phyloP scores from a whole-genome alignment of 768 basidiomycete species.

The Hebeloma cylindrosporum region DNA sequence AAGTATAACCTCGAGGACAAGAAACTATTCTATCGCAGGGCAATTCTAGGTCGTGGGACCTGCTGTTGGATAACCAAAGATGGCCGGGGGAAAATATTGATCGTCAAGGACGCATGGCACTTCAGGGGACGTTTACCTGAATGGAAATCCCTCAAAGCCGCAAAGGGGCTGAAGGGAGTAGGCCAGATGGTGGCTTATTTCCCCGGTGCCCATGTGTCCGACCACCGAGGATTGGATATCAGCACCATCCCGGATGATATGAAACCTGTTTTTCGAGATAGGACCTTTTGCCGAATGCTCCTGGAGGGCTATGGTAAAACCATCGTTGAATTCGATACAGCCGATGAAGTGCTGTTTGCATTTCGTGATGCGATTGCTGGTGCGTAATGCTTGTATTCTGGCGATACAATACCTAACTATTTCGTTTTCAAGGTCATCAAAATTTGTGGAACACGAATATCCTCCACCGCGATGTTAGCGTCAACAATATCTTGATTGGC shows the following conservation, averaged over 20 bases:
- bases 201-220: background rate
- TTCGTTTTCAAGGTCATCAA: conserved; percentile 1
- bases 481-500: conserved; percentile 7
- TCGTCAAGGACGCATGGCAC: conserved; percentile 25
- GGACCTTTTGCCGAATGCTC: conserved; percentile 11
- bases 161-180: conserved; percentile 14
- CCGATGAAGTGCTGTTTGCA: conserved; percentile 11
- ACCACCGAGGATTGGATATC: conserved; percentile 1
- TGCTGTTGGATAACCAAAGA: conserved; percentile 20
- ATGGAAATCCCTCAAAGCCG: conserved; percentile 5
- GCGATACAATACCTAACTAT: background rate
- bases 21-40: conserved; percentile 10
- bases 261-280: background rate
- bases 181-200: conserved; percentile 15
- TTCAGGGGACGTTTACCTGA: conserved; percentile 6
- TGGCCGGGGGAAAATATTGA: background rate
- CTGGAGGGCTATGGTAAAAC: conserved; percentile 10
- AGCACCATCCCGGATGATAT: background rate
- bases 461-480: conserved; percentile 6
- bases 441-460: background rate
- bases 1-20: background rate
- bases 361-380: conserved; percentile 16
- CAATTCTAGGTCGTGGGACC: conserved; percentile 20
- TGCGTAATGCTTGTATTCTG: conserved; percentile 1
- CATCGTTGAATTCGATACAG: conserved; percentile 10